Evolutionary conservation across 2,329 filamentous ascomycete species (phyloP), one percentile per base, ranked within the genome.

Genomic region (Pseudogymnoascus sp.): DNA sequence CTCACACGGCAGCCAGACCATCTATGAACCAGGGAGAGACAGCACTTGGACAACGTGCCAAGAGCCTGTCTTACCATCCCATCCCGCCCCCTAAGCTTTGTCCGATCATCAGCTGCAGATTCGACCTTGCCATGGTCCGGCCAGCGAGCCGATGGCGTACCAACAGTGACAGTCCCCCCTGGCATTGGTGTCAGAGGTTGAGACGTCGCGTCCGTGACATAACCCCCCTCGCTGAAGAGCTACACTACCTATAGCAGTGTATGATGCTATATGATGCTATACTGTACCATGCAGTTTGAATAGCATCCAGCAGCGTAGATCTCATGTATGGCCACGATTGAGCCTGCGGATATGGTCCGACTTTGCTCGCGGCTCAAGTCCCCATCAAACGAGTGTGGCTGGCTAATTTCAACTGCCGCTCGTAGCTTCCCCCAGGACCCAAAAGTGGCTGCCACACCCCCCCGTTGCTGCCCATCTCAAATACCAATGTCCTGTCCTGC

Each of bases 341-440:
- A 11, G 44, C 44, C 44, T 33, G 44, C 5, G 3, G 44, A 7
- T 4, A 54, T 17, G 26, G 29, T 29, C 44, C 10, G 26, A 54
- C n/a, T 54, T 17, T 10, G n/a, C 5, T 54, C 44, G 44, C 44
- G 26, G 44, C 44, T 54, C 44, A 54, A 54, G 26, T 33, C 44
- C 44, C 11, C 44, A 26, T 11, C 35, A 37, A n/a, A 1, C 37
- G 15, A n/a, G 17, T 29, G 29, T 54, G 44, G 44, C 26, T 54
- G 44, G 44, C 44, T 33, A 54, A 54, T 54, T 9, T 54, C 44
- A 54, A 54, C 44, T 54, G 44, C 44, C 44, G 44, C 44, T 33
- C 26, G n/a, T 15, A 54, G 44, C 29, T 54, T 17, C 44, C 26
- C 44, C 44, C 44, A 54, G 44, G 11, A 15, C 26, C 26, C 44